Evolutionary conservation across 1,284 basidiomycete species (phyloP).

Genomic region (Peniophora sp.): DNA sequence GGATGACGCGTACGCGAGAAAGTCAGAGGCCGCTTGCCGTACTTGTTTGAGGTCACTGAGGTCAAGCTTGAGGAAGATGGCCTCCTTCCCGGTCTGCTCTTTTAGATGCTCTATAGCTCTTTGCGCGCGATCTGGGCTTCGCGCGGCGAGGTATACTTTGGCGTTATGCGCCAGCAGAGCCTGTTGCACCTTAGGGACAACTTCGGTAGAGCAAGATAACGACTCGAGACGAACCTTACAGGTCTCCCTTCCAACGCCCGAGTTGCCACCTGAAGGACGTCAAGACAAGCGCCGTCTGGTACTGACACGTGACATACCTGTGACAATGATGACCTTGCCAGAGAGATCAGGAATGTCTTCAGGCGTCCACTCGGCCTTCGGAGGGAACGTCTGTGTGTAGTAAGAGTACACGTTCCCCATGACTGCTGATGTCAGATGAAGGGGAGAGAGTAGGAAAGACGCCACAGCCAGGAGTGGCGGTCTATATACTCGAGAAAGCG

Average conservation of each 20-base stretch:
- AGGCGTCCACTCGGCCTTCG: not conserved
- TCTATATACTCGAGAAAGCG: too few species aligned
- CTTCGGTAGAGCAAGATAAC: not conserved
- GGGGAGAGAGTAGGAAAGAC: too few species aligned
- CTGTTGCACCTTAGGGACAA: not conserved
- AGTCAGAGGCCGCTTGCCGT: constrained; percentile 28
- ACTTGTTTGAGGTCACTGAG: constrained; percentile 37
- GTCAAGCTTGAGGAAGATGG: constrained; percentile 40
- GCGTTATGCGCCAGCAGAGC: constrained; percentile 3
- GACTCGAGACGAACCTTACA: not conserved
- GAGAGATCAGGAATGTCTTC: not conserved
- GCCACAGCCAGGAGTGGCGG: too few species aligned
- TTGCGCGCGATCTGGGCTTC: constrained; percentile 5
- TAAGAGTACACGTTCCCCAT: not conserved
- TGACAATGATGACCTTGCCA: not conserved
- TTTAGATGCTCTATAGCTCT: constrained; percentile 35
- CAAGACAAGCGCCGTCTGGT: not conserved
- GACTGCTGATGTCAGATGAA: too few species aligned
- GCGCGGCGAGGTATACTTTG: constrained; percentile 3
- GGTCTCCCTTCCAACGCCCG: constrained; percentile 4
- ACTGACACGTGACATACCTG: not conserved
- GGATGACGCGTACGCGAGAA: constrained; percentile 23
- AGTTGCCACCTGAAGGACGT: not conserved
- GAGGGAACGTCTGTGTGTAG: not conserved
- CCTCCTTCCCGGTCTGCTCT: constrained; percentile 25